Percentiles rank a stretch among this genome's conserved stretches.
Evolutionary conservation across 2,329 filamentous ascomycete species (phyloP).

Genomic region (Nemania sp.): DNA sequence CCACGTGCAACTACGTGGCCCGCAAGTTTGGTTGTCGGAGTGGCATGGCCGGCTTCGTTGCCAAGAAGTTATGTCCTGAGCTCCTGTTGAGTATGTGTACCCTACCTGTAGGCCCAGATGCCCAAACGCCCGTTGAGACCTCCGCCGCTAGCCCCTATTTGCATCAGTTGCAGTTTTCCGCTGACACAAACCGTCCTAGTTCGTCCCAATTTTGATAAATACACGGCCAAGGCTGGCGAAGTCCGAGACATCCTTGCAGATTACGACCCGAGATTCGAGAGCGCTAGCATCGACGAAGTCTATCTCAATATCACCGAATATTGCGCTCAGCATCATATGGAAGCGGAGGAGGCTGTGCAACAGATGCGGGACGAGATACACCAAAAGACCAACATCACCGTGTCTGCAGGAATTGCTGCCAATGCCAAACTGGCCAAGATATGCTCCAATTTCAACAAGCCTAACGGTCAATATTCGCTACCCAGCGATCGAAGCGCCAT

Average conservation of each 20-base stretch:
- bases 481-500: constrained; percentile 73
- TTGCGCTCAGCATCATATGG: constrained; percentile 68
- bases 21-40: constrained; percentile 88
- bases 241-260: constrained; percentile 77
- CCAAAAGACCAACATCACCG: constrained; percentile 77
- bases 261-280: constrained; percentile 93
- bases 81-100: constrained; percentile 62
- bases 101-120: no score
- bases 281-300: constrained; percentile 92
- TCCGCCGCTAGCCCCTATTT: no score
- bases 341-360: constrained; percentile 72
- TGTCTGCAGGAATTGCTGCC: constrained; percentile 91
- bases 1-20: constrained; percentile 83
- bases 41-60: constrained; percentile 95
- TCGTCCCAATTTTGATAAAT: constrained; percentile 87
- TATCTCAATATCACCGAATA: constrained; percentile 94
- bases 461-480: constrained; percentile 86
- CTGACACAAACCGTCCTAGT: constrained; percentile 43
- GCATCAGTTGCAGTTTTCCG: background rate
- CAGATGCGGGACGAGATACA: constrained; percentile 78
- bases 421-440: constrained; percentile 96
- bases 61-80: constrained; percentile 88
- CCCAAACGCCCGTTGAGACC: no score
- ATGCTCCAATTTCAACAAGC: constrained; percentile 93
- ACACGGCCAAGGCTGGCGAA: constrained; percentile 85